Evolutionary conservation across 2,329 filamentous ascomycete genomes (phyloP), one percentile per base, ranked within the genome.

Genomic region (Diaporthe australafricana): DNA sequence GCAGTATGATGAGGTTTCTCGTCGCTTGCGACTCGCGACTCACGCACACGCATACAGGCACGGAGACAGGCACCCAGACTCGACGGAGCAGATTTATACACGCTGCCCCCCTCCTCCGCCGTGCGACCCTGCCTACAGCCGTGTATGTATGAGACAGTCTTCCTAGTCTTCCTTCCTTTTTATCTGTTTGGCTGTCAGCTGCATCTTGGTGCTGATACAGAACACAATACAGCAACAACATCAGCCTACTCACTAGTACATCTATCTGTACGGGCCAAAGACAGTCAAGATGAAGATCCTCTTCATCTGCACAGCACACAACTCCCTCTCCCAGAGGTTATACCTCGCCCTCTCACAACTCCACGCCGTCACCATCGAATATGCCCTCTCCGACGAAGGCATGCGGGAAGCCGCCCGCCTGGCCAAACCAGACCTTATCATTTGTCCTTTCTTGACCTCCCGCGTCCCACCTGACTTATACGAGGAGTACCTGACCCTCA

Each of bases 261-360:
- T 9, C 27, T 20, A 17, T 32, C 40, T 48, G 42, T 63, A 14
- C 42, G 40, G 45, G 60, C 27, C 30, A 50, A 6, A n/a, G 7
- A 38, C 47, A 7, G 38, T 32, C 32, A 57, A 48, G n/a, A 73
- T 73, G 71, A 73, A 73, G 63, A 73, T 84, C 52, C 81, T 84
- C 67, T 83, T 84, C 72, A 77, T 84, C n/a, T 84, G 83, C 74
- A 84, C 83, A 6, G 83, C 83, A n/a, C 82, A 84, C 77, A 84
- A 84, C 70, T 84, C 83, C 12, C 77, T 84, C 7, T 84, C 83
- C 7, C 83, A 84, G 73, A 78, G 80, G 27, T 77, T 83, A 11
- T 82, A 79, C 70, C 77, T 84, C 25, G 78, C 77, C 5, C 75
- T 84, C 22, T 80, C 79, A 2, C 74, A 77, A 45, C 76, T 77